Conservation (phyloP, 345 rosid species). For the Populus davidiana region DNA sequence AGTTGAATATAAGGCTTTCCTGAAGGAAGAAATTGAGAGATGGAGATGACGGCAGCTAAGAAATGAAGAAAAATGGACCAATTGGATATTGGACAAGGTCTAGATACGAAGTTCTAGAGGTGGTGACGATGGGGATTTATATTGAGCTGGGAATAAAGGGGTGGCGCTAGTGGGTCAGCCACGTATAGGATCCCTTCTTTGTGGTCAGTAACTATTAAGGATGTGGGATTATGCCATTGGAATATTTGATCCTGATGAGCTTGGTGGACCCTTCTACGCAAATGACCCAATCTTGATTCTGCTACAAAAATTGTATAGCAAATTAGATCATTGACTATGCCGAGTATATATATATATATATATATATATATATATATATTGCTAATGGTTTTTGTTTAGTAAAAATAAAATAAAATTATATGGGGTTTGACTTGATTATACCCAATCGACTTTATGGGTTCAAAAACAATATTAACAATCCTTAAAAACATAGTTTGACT, state of each 20-base stretch:
- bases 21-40: background rate
- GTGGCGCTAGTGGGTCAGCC: slow-evolving; percentile 21
- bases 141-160: background rate
- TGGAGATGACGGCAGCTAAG: background rate
- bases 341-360: no score
- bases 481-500: no score
- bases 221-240: slow-evolving; percentile 1
- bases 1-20: background rate
- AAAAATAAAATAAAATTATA: no score
- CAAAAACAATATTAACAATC: no score
- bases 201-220: slow-evolving; percentile 6
- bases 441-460: fast-evolving
- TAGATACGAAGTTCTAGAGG: slow-evolving; percentile 3
- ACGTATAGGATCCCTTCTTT: slow-evolving; percentile 3
- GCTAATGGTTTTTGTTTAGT: no score
- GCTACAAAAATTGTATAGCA: background rate
- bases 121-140: background rate
- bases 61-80: background rate
- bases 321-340: no score
- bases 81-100: background rate
- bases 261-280: slow-evolving; percentile 1
- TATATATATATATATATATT: no score
- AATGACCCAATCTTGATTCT: background rate
- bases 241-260: background rate
- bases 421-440: no score